Conservation (phyloP, 441 rosid genomes). For the Lepidium campestre region DNA sequence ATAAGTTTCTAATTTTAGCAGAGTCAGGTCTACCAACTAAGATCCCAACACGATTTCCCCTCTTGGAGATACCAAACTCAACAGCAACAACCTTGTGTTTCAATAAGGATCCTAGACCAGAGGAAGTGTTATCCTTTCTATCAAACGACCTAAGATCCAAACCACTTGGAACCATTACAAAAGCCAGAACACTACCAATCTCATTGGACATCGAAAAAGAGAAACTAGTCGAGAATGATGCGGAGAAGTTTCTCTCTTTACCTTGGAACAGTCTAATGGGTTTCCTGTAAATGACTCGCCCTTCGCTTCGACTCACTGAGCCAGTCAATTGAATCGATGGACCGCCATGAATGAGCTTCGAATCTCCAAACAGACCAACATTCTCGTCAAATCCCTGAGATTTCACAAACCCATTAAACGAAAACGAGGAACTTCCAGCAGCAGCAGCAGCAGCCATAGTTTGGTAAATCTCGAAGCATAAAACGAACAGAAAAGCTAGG, state of each 20-base stretch:
- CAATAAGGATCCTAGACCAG: constrained; percentile 29
- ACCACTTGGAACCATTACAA: constrained; percentile 57
- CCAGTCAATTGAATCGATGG: constrained; percentile 59
- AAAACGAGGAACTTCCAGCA: constrained; percentile 42
- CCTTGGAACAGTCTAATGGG: constrained; percentile 75
- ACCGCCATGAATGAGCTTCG: constrained; percentile 41
- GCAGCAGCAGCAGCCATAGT: constrained; percentile 21
- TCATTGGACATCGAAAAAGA: constrained; percentile 55
- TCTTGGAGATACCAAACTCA: constrained; percentile 54
- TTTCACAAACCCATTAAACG: constrained; percentile 46
- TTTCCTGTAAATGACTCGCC: constrained; percentile 56
- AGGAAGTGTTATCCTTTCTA: constrained; percentile 38
- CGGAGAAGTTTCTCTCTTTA: constrained; percentile 38
- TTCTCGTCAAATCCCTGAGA: constrained; percentile 44
- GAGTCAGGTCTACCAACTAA: constrained; percentile 53
- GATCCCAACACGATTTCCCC: constrained; percentile 49
- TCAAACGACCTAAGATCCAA: constrained; percentile 30
- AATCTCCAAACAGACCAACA: constrained; percentile 64
- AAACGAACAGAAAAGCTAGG: constrained; percentile 29
- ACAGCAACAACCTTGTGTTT: constrained; percentile 23
- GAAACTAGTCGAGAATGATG: constrained; percentile 66
- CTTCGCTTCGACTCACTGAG: constrained; percentile 47
- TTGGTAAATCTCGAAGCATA: constrained; percentile 28
- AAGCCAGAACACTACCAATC: constrained; percentile 56
- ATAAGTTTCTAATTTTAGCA: constrained; percentile 41